Evolutionary conservation across 2,329 filamentous ascomycete species (phyloP), one percentile per base, ranked within the genome.

Genomic region (Talaromyces sp.): DNA sequence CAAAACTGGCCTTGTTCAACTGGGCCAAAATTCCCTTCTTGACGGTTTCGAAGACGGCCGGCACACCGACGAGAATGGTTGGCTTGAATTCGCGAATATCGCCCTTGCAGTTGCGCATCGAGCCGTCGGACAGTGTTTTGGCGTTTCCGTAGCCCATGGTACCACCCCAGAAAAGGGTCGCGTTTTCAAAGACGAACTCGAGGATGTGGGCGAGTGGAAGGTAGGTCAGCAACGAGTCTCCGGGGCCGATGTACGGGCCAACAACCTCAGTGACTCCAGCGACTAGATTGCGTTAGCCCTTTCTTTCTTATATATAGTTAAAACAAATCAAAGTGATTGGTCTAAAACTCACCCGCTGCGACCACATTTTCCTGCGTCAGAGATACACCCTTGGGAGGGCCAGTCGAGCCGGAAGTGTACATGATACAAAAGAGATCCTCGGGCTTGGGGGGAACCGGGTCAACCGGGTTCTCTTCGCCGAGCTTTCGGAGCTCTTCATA

Each of bases 31-130:
- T 90, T 60, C 95, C 95, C 82, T 99, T 99, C 82, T 92, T 94
- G 70, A 99, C 89, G 1, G 91, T 93, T 79, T 99, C 95, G 93
- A 94, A 99, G 34, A 99, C 89, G 62, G 96, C 93, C 1, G 95
- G 95, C 3, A 99, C 95, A 75, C 95, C 95, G 44, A 97, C 90
- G 73, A 99, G 85, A 72, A 97, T 85, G 1, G 92, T 96, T 0
- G 95, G 95, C 68, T 85, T 85, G 73, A 98, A 89, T 72, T 97
- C 93, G 64, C 90, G 89, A 78, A 99, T 96, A 70, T 99, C 95
- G 68, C 95, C 94, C 68, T 88, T 87, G 80, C 91, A 97, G 77
- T 98, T 95, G 67, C 89, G 88, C 77, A 96, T 89, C 23, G 90
- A 96, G 3, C 81, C 78, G 73, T 98, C 94, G 7, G 93, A 91